Percentiles rank a stretch among this genome's conserved stretches.
These are phyloP conservation scores for Maudiozyma pseudohumilis DNA, from an alignment of 805 yeast species.

Conservation along the genomic window DNA sequence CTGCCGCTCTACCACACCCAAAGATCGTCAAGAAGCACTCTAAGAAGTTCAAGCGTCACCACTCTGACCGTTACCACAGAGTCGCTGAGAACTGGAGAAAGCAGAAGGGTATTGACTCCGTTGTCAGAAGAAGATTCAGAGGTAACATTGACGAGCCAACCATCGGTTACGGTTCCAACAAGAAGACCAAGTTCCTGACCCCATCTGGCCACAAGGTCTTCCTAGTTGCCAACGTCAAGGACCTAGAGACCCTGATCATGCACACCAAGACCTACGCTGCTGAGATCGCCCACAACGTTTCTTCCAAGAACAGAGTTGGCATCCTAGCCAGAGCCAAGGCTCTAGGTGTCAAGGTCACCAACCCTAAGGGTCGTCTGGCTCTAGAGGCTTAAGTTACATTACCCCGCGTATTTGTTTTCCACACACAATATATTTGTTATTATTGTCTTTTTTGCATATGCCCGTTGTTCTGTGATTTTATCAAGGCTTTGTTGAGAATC, in stretches of 20 bases:
- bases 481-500: too few species aligned
- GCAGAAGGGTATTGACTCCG: constrained; percentile 99
- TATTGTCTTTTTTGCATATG: too few species aligned
- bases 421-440: too few species aligned
- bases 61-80: constrained; percentile 99
- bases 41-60: constrained; percentile 99
- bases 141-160: constrained; percentile 98
- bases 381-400: constrained; percentile 84
- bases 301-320: constrained; percentile 96
- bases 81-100: constrained; percentile 99
- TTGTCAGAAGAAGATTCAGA: constrained; percentile 99
- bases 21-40: constrained; percentile 99
- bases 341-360: constrained; percentile 97
- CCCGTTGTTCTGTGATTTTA: too few species aligned
- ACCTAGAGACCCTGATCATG: constrained; percentile 88
- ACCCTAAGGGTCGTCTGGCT: constrained; percentile 97
- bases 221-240: constrained; percentile 85
- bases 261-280: constrained; percentile 99
- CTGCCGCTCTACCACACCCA: constrained; percentile 96
- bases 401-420: too few species aligned
- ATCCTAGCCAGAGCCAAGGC: constrained; percentile 96
- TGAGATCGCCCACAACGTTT: constrained; percentile 98
- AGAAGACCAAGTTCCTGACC: constrained; percentile 89
- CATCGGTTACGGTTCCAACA: constrained; percentile 99
- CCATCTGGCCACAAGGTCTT: constrained; percentile 98